Evolutionary conservation across 371 early-diverging fungal species (phyloP).

Genomic region (Mortierella sp.): DNA sequence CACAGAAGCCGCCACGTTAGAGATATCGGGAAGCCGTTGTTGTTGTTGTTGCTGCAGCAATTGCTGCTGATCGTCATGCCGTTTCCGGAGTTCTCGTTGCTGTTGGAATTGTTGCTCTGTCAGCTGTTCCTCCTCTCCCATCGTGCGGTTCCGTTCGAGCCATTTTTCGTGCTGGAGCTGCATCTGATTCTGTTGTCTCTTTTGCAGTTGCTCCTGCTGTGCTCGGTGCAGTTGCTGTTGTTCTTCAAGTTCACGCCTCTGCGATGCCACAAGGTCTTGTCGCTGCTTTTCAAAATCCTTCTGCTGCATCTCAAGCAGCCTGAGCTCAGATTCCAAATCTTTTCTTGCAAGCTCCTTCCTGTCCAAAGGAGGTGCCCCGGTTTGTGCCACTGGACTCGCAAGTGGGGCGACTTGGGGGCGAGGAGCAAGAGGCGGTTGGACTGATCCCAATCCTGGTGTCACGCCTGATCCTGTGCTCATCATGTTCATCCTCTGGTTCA

Average conservation of each 20-base stretch:
- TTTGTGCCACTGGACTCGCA: not conserved
- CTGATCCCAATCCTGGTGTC: slow-evolving; percentile 8
- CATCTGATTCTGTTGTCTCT: slow-evolving; percentile 47
- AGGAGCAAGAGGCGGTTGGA: slow-evolving; percentile 10
- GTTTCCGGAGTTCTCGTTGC: slow-evolving; percentile 31
- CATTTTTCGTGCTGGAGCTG: slow-evolving; percentile 51
- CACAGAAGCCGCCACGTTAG: slow-evolving; percentile 9
- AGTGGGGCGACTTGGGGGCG: slow-evolving; percentile 6
- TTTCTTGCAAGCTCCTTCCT: slow-evolving; percentile 18
- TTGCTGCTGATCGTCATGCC: slow-evolving; percentile 28
- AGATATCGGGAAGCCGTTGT: not conserved
- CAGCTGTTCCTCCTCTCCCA: slow-evolving; percentile 32
- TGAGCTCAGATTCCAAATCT: slow-evolving; percentile 47
- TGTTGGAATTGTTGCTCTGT: slow-evolving; percentile 20
- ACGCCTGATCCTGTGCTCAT: not conserved
- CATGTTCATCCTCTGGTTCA: not conserved
- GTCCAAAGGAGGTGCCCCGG: slow-evolving; percentile 6
- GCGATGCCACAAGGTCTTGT: slow-evolving; percentile 21
- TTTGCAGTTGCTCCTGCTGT: slow-evolving; percentile 51
- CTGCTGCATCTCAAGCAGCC: slow-evolving; percentile 36
- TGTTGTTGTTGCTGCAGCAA: slow-evolving; percentile 29
- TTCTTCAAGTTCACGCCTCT: slow-evolving; percentile 37
- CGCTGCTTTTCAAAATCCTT: slow-evolving; percentile 44
- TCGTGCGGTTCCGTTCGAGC: slow-evolving; percentile 42
- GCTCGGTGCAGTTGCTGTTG: slow-evolving; percentile 40